phyloP scores from a whole-genome alignment of 768 basidiomycete species.

The Tylopilus sp. region DNA sequence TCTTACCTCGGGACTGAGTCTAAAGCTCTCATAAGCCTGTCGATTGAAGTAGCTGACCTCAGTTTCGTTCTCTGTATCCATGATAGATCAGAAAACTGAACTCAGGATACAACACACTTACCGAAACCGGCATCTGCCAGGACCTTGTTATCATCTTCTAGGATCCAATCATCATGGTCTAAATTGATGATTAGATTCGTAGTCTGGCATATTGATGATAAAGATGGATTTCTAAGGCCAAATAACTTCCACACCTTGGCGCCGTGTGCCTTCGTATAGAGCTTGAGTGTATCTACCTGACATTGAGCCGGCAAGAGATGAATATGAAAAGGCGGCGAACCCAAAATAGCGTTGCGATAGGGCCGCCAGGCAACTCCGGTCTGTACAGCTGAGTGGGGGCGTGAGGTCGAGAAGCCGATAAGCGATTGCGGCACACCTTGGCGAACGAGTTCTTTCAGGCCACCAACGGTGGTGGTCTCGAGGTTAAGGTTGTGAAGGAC shows the following conservation, averaged over 20 bases:
- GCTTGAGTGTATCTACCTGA: constrained; percentile 79
- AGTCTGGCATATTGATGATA: constrained; percentile 50
- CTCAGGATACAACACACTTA: constrained; percentile 39
- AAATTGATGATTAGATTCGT: constrained; percentile 98
- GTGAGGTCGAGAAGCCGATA: constrained; percentile 3
- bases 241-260: constrained; percentile 59
- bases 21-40: constrained; percentile 75
- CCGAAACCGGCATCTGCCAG: constrained; percentile 77
- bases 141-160: constrained; percentile 59
- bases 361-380: constrained; percentile 85
- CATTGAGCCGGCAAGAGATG: not conserved
- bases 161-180: constrained; percentile 92
- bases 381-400: constrained; percentile 54
- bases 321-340: constrained; percentile 33
- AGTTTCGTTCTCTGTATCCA: constrained; percentile 80
- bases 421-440: constrained; percentile 46
- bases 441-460: constrained; percentile 68
- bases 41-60: constrained; percentile 91
- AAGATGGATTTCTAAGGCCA: not conserved
- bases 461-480: constrained; percentile 69
- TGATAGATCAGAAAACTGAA: not conserved
- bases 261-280: constrained; percentile 94
- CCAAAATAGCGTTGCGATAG: constrained; percentile 68
- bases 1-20: constrained; percentile 75
- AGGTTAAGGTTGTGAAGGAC: constrained; percentile 83